A percentile compares a stretch with the other conserved stretches of the same genome.
Evolutionary conservation across 2,329 filamentous ascomycete genomes (phyloP).

Genomic region (Aspergillus pseudoviridinutans): DNA sequence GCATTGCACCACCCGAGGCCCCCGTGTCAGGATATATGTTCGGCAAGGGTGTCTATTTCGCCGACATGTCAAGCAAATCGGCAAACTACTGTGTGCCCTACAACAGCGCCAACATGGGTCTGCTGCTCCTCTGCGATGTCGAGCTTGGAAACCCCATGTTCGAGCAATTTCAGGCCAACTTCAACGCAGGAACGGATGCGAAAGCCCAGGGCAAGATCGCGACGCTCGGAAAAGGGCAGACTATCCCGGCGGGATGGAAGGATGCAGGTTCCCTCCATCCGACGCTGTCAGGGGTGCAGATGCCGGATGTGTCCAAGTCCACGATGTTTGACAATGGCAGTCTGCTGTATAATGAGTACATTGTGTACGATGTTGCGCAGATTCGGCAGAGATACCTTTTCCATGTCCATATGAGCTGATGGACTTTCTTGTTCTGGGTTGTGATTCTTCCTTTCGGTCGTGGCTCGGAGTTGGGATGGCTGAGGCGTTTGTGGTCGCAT

Average conservation of each 20-base stretch:
- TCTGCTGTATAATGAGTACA: slow-evolving; percentile 45
- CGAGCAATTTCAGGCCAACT: slow-evolving; percentile 56
- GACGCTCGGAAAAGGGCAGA: slow-evolving; percentile 67
- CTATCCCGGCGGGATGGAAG: slow-evolving; percentile 67
- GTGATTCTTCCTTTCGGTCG: not conserved
- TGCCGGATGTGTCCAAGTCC: slow-evolving; percentile 41
- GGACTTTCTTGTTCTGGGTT: not conserved
- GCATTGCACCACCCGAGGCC: slow-evolving; percentile 77
- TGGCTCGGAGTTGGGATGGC: not conserved
- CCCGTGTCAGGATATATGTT: slow-evolving; percentile 83
- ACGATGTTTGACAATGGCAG: not conserved
- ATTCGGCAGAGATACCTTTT: slow-evolving; percentile 45
- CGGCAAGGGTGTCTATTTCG: slow-evolving; percentile 83
- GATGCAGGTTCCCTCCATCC: slow-evolving; percentile 66
- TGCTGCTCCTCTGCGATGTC: slow-evolving; percentile 80
- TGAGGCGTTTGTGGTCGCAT: not conserved
- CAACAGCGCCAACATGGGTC: slow-evolving; percentile 63
- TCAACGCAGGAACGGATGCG: slow-evolving; percentile 61
- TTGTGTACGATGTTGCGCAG: slow-evolving; percentile 48
- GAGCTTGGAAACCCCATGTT: slow-evolving; percentile 74
- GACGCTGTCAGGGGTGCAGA: slow-evolving; percentile 63
- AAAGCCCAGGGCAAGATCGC: slow-evolving; percentile 57
- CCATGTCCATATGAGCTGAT: slow-evolving; percentile 36
- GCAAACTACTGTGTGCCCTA: slow-evolving; percentile 68
- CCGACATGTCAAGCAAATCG: slow-evolving; percentile 79